Conservation (phyloP, 106 monocot genomes). For the Chionographis japonica region DNA sequence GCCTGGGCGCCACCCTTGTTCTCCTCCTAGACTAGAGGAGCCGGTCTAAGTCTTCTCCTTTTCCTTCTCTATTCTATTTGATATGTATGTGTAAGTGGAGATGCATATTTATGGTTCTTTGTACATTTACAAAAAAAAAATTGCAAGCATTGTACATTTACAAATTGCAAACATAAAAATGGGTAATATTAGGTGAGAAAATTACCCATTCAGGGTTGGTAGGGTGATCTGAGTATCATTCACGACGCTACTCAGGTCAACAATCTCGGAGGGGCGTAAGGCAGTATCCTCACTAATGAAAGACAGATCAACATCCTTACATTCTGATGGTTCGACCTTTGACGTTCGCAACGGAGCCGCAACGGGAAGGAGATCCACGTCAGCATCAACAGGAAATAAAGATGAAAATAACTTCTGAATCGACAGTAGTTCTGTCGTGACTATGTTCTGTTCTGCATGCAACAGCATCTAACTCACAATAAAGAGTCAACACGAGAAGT, state of each 20-base stretch:
- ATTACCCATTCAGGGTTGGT: constrained; percentile 88
- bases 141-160: too few species aligned
- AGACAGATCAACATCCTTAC: constrained; percentile 5
- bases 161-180: too few species aligned
- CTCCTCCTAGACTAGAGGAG: too few species aligned
- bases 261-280: constrained; percentile 19
- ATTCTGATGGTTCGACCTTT: constrained; percentile 14
- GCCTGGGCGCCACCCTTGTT: too few species aligned
- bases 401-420: constrained; percentile 68
- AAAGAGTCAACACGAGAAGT: neutral
- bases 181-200: neutral
- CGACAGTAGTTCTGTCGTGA: constrained; percentile 34
- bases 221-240: constrained; percentile 51
- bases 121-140: neutral
- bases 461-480: constrained; percentile 38
- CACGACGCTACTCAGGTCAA: constrained; percentile 52
- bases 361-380: constrained; percentile 11
- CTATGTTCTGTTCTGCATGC: constrained; percentile 34
- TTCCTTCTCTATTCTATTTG: too few species aligned
- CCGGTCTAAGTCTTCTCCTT: too few species aligned
- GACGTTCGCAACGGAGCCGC: constrained; percentile 2
- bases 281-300: constrained; percentile 3
- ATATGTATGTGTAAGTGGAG: too few species aligned
- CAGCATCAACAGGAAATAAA: constrained; percentile 39
- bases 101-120: too few species aligned